Evolutionary conservation across 176 grass and related monocot genomes (phyloP), one percentile per base, ranked within the genome.

Genomic region (Otatea glauca): DNA sequence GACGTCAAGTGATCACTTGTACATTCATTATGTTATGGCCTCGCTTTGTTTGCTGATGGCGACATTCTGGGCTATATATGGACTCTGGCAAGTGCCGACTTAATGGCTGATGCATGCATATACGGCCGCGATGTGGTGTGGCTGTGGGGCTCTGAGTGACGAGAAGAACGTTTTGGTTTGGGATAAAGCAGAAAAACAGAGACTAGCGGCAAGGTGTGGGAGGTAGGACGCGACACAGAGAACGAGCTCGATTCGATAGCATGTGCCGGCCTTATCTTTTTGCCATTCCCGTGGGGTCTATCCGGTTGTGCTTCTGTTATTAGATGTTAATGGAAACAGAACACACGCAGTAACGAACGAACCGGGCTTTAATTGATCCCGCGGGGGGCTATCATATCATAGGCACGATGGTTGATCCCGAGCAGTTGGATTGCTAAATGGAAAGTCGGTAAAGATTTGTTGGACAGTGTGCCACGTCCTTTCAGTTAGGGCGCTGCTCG

Each of bases 41-140:
- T 76, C 16, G 37, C 23, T 44, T 68, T 17, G 23, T 9, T 53
- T 13, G 71, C 71, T 20, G 25, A 74, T 53, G 44, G 15, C 16
- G 24, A 73, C 32, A n/a, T 9, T 14, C 50, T 44, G 70, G 42
- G 68, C 68, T 24, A 15, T 29, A 29, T 29, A 29, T 9, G 8
- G 58, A 24, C n/a, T 24, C 7, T 37, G 35, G 41, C 81, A 25
- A 76, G 72, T 67, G 72, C 38, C 72, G 16, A 68, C 72, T 55
- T 72, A 41, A 42, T 41, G 18, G 47, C 9, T 5, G 59, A 38
- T 7, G 13, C 68, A 61, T 27, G 42, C 39, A 47, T 15, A 37
- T 37, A 4, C 2, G 4, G 2, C 61, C 34, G 15, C 71, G 65
- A 55, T 29, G 15, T 5, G 72, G 16, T 11, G 47, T 55, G 48